Percentiles rank a stretch among this genome's conserved stretches.
phyloP scores from a whole-genome alignment of 768 basidiomycete species.

The Termitomyces sp. region DNA sequence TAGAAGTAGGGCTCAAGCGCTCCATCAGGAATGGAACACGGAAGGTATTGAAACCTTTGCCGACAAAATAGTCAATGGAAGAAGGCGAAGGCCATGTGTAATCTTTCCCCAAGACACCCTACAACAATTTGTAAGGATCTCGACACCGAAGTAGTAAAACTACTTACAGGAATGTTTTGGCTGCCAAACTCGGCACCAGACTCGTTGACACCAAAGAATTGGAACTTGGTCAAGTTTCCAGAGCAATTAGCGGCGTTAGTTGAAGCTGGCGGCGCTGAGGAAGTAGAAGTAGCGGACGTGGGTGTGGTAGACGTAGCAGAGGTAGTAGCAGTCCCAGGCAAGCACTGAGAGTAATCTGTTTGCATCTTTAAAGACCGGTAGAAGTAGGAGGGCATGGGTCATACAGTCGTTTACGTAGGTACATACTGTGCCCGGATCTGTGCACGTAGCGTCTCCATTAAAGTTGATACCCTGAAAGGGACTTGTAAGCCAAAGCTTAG shows the following conservation, averaged over 20 bases:
- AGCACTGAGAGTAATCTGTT: constrained; percentile 46
- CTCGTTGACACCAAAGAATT: constrained; percentile 59
- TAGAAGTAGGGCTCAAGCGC: constrained; percentile 47
- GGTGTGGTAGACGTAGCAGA: constrained; percentile 21
- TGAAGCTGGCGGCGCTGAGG: constrained; percentile 23
- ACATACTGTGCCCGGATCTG: constrained; percentile 34
- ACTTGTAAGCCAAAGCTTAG: background rate
- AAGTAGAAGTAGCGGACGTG: constrained; percentile 26
- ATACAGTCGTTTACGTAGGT: constrained; percentile 36
- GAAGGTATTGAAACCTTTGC: constrained; percentile 57
- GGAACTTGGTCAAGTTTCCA: constrained; percentile 47
- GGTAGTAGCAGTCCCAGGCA: constrained; percentile 24
- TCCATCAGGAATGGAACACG: constrained; percentile 58
- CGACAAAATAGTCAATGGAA: constrained; percentile 43
- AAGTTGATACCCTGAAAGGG: constrained; percentile 32
- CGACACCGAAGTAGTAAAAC: background rate
- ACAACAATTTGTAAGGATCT: background rate
- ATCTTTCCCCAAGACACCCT: constrained; percentile 35
- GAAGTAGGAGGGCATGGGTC: constrained; percentile 6
- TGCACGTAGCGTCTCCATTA: constrained; percentile 41
- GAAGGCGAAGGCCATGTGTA: constrained; percentile 48
- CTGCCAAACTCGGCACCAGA: constrained; percentile 60
- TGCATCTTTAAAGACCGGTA: background rate
- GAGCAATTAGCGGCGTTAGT: constrained; percentile 28
- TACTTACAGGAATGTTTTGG: constrained; percentile 39